phyloP scores from a whole-genome alignment of 2,329 filamentous ascomycete genomes.

The Aspergillus pseudoterreus region DNA sequence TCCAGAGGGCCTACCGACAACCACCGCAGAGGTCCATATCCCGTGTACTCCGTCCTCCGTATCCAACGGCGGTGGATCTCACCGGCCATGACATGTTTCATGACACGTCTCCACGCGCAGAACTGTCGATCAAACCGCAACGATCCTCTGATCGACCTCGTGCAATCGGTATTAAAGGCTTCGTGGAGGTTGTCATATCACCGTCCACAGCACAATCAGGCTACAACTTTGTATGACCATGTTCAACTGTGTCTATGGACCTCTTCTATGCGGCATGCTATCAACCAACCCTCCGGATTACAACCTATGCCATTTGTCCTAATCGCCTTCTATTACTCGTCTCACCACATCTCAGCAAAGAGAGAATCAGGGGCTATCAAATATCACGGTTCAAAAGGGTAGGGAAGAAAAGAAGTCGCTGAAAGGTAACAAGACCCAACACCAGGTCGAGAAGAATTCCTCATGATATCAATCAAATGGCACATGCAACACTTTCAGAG shows the following conservation, averaged over 20 bases:
- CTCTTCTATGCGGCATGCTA: no score
- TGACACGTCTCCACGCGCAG: background rate
- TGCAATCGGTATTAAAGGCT: no score
- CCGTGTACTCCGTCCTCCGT: background rate
- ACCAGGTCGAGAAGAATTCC: constrained; percentile 12
- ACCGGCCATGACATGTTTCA: background rate
- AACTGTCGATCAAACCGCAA: background rate
- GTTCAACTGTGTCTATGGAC: no score
- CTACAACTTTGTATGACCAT: no score
- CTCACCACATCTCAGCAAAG: constrained; percentile 7
- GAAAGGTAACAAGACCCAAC: constrained; percentile 14
- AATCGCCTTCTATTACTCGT: constrained; percentile 6
- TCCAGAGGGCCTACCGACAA: no score
- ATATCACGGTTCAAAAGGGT: constrained; percentile 4
- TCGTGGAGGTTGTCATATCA: no score
- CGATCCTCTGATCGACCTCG: no score
- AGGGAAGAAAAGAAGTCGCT: constrained; percentile 9
- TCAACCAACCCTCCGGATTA: constrained; percentile 3
- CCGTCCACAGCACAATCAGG: no score
- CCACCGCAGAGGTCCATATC: no score
- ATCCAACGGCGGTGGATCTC: background rate
- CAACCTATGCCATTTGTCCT: constrained; percentile 11
- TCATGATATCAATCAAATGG: constrained; percentile 19
- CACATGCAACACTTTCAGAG: constrained; percentile 14
- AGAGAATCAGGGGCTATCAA: constrained; percentile 2